phyloP scores from a whole-genome alignment of 176 grass and related monocot species.

The Otatea glauca region DNA sequence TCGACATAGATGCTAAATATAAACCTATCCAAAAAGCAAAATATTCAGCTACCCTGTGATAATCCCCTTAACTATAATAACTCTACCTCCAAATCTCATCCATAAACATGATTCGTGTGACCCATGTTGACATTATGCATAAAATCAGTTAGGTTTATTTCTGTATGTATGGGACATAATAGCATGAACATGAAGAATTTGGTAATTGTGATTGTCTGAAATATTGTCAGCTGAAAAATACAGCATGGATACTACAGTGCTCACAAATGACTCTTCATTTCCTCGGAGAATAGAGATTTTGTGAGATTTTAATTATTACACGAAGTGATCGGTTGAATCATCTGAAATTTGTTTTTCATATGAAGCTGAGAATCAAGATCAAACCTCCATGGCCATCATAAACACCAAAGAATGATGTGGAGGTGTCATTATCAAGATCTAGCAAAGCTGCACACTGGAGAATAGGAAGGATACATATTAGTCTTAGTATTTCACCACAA shows the following conservation, averaged over 20 bases:
- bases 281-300: not conserved
- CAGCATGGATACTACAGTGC: not conserved
- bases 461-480: not conserved
- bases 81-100: too few relatives aligned
- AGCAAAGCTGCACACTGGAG: conserved; percentile 30
- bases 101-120: too few relatives aligned
- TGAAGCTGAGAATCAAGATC: conserved; percentile 3
- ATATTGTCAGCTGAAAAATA: not conserved
- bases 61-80: too few relatives aligned
- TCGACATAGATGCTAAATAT: too few relatives aligned
- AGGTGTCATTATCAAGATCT: conserved; percentile 13
- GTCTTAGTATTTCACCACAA: conserved; percentile 6
- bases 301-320: not conserved
- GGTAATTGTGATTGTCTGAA: too few relatives aligned
- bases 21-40: too few relatives aligned
- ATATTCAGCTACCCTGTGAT: too few relatives aligned
- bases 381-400: conserved; percentile 47
- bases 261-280: not conserved
- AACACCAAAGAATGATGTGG: conserved; percentile 47
- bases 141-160: too few relatives aligned
- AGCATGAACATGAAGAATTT: too few relatives aligned
- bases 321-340: not conserved
- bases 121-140: too few relatives aligned
- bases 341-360: not conserved
- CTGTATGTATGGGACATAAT: too few relatives aligned